A percentile compares a stretch with the other conserved stretches of the same genome.
Evolutionary conservation across 1,284 basidiomycete species (phyloP).

Genomic region (Cutaneotrichosporon cutaneum): DNA sequence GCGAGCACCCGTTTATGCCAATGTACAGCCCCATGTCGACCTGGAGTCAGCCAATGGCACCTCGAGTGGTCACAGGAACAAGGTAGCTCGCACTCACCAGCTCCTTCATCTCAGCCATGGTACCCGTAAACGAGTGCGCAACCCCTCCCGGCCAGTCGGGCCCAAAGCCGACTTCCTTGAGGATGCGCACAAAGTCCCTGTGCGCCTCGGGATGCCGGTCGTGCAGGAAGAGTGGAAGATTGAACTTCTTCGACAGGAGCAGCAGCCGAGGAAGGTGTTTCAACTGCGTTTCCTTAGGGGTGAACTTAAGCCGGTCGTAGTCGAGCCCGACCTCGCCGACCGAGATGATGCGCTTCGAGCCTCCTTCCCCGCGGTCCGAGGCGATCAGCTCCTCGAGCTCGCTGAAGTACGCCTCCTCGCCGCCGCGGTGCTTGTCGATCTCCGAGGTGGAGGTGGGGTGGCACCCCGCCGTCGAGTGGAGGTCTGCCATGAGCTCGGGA

Average conservation of each 20-base stretch:
- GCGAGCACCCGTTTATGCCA: conserved; percentile 76
- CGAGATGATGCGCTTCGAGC: conserved; percentile 66
- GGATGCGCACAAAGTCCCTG: conserved; percentile 63
- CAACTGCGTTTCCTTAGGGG: conserved; percentile 64
- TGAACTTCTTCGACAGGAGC: conserved; percentile 66
- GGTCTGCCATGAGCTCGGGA: conserved; percentile 51
- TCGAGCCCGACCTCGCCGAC: conserved; percentile 87
- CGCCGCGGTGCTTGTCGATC: conserved; percentile 64
- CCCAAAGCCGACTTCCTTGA: conserved; percentile 39
- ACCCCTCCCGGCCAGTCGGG: conserved; percentile 67
- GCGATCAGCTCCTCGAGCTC: conserved; percentile 63
- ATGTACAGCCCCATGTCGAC: conserved; percentile 71
- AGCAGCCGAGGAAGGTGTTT: conserved; percentile 72
- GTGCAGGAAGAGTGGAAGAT: conserved; percentile 81
- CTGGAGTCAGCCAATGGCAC: not conserved
- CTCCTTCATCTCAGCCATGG: conserved; percentile 65
- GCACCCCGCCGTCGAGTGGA: conserved; percentile 78
- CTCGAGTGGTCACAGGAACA: not conserved
- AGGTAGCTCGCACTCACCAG: conserved; percentile 42
- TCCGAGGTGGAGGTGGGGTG: conserved; percentile 82
- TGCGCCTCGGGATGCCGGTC: conserved; percentile 74
- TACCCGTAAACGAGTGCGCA: conserved; percentile 84
- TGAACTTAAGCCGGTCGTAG: conserved; percentile 77
- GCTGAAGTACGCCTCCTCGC: conserved; percentile 65
- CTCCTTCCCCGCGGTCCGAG: conserved; percentile 55